Percentiles rank a stretch among this genome's conserved stretches.
Conservation (phyloP, 192 early-diverging fungal genomes). For the Diversispora epigaea region DNA sequence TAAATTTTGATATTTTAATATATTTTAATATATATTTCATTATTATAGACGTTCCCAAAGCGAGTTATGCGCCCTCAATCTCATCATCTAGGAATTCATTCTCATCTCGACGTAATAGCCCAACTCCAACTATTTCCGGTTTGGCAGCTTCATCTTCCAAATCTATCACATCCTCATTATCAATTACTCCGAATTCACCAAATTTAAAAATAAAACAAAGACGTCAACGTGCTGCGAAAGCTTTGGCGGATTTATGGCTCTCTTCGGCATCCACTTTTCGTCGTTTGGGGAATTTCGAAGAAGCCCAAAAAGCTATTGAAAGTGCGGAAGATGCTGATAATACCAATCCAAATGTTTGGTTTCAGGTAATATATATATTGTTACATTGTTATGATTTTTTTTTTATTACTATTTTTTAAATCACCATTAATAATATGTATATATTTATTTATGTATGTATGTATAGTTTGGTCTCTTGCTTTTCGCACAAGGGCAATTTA, state of each 20-base stretch:
- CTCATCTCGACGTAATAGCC: slow-evolving; percentile 34
- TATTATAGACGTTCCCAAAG: slow-evolving; percentile 38
- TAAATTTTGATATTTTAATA: not conserved
- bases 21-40: not conserved
- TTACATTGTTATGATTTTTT: not conserved
- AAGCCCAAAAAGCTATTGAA: slow-evolving; percentile 55
- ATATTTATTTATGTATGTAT: not conserved
- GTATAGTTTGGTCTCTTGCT: slow-evolving; percentile 43
- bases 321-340: slow-evolving; percentile 55
- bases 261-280: slow-evolving; percentile 53
- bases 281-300: slow-evolving; percentile 49
- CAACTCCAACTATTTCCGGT: slow-evolving; percentile 41
- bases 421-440: not conserved
- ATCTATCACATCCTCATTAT: slow-evolving; percentile 41
- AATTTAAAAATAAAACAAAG: slow-evolving; percentile 42
- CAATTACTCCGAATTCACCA: slow-evolving; percentile 33
- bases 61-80: slow-evolving; percentile 45
- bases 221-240: slow-evolving; percentile 44
- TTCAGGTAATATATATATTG: slow-evolving; percentile 36
- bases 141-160: slow-evolving; percentile 27
- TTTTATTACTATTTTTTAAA: not conserved
- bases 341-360: slow-evolving; percentile 55
- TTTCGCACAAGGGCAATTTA: slow-evolving; percentile 38
- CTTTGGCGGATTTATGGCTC: slow-evolving; percentile 56
- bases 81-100: slow-evolving; percentile 39